Percentiles rank a stretch among this genome's conserved stretches.
phyloP scores from a whole-genome alignment of 148 eudicot species.

The Polygonum aviculare region DNA sequence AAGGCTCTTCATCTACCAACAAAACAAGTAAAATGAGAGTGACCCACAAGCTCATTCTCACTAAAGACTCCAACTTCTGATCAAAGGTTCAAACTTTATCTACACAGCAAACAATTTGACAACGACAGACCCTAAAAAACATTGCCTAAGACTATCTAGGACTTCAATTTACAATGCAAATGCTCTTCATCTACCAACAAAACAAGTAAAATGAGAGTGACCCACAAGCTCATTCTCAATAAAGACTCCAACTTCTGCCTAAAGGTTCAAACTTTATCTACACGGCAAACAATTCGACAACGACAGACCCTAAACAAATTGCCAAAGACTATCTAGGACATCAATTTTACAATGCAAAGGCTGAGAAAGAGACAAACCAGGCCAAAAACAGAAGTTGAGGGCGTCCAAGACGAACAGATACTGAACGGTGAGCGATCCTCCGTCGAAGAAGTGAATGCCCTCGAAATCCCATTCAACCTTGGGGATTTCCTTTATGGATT shows the following conservation, averaged over 20 bases:
- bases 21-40: neutral
- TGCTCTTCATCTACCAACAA: too few species aligned
- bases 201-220: too few species aligned
- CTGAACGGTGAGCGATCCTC: conserved; percentile 52
- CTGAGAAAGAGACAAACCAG: conserved; percentile 20
- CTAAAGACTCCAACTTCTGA: neutral
- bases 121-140: neutral
- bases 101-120: neutral
- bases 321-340: too few species aligned
- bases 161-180: neutral
- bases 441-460: conserved; percentile 77
- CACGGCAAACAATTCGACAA: too few species aligned
- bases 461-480: conserved; percentile 84
- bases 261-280: too few species aligned
- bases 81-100: neutral
- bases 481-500: conserved; percentile 44
- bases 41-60: neutral
- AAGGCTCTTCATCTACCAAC: conserved; percentile 46
- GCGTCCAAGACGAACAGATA: conserved; percentile 67
- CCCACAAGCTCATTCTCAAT: too few species aligned
- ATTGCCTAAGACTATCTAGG: neutral
- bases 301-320: too few species aligned
- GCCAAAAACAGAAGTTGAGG: conserved; percentile 75
- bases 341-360: neutral
- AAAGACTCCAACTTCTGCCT: too few species aligned